Percentiles rank a stretch among this genome's conserved stretches.
phyloP scores from a whole-genome alignment of 176 grass and related monocot species.

The Bonia amplexicaulis region DNA sequence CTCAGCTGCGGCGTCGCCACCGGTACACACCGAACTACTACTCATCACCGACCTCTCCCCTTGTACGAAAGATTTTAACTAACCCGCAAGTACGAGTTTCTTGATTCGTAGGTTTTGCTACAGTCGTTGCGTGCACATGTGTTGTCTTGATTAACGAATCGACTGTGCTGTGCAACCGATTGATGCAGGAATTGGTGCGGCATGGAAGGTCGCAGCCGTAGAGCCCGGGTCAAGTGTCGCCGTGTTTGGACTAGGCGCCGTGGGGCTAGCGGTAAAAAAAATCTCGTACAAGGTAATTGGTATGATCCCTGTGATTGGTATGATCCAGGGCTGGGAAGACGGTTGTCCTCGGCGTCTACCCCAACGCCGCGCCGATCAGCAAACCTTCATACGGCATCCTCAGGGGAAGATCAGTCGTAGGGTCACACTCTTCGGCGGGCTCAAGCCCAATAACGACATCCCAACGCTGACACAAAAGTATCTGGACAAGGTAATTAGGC shows the following conservation, averaged over 20 bases:
- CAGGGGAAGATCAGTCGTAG: conserved; percentile 19
- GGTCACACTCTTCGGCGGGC: conserved; percentile 46
- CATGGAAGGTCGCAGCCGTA: conserved; percentile 50
- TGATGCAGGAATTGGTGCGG: conserved; percentile 48
- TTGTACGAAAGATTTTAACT: too few relatives aligned
- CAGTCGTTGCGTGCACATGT: background rate
- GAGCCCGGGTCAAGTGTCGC: conserved; percentile 51
- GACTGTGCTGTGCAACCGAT: background rate
- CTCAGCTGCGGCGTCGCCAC: conserved; percentile 71
- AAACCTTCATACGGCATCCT: conserved; percentile 10
- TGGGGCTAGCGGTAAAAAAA: conserved; percentile 84
- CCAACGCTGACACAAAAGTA: conserved; percentile 40
- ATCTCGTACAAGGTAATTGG: too few relatives aligned
- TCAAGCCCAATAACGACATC: conserved; percentile 56
- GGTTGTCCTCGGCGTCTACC: conserved; percentile 32
- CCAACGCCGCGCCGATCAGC: background rate
- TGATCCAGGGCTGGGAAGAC: conserved; percentile 61
- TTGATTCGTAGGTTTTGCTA: background rate
- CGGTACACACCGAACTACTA: background rate
- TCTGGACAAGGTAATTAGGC: conserved; percentile 40
- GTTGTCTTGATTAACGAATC: background rate
- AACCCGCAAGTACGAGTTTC: too few relatives aligned
- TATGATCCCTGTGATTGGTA: too few relatives aligned
- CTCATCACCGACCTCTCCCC: background rate
- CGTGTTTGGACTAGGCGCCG: conserved; percentile 58